Evolutionary conservation across 139 green algal species (phyloP).

Genomic region (Zygnema cylindricum): DNA sequence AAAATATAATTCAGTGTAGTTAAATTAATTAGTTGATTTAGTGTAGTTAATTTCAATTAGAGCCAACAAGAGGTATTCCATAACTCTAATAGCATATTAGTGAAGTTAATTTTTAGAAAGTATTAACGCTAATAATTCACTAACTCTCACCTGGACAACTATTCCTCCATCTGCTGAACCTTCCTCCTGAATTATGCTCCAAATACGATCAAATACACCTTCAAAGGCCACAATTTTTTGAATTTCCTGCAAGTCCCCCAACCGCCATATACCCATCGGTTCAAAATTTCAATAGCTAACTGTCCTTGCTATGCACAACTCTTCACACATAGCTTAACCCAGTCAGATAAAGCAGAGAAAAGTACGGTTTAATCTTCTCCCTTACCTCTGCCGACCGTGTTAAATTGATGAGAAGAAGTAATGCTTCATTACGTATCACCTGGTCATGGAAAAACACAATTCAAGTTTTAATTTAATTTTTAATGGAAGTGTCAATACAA

Average conservation of each 20-base stretch:
- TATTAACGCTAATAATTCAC: too few relatives aligned
- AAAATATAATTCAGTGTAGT: too few relatives aligned
- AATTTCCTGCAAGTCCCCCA: conserved; percentile 68
- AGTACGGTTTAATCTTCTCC: too few relatives aligned
- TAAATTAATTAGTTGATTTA: too few relatives aligned
- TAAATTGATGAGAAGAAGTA: conserved; percentile 69
- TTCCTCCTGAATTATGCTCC: conserved; percentile 82
- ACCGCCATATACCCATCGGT: not conserved
- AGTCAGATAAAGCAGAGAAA: not conserved
- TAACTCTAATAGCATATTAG: too few relatives aligned
- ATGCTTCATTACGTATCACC: conserved; percentile 66
- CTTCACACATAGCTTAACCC: not conserved
- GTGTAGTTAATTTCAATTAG: too few relatives aligned
- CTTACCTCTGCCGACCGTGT: conserved; percentile 53
- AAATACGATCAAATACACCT: conserved; percentile 85
- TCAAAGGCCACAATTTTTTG: conserved; percentile 91
- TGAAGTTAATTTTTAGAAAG: too few relatives aligned
- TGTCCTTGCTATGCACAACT: not conserved
- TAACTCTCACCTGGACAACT: conserved; percentile 74
- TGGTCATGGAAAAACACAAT: too few relatives aligned
- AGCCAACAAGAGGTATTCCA: too few relatives aligned
- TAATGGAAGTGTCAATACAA: too few relatives aligned
- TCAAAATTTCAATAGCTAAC: not conserved
- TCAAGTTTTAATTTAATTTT: too few relatives aligned
- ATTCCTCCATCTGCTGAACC: conserved; percentile 78